phyloP scores from a whole-genome alignment of 495 filamentous ascomycete genomes.

The Aspergillus ellipticus region DNA sequence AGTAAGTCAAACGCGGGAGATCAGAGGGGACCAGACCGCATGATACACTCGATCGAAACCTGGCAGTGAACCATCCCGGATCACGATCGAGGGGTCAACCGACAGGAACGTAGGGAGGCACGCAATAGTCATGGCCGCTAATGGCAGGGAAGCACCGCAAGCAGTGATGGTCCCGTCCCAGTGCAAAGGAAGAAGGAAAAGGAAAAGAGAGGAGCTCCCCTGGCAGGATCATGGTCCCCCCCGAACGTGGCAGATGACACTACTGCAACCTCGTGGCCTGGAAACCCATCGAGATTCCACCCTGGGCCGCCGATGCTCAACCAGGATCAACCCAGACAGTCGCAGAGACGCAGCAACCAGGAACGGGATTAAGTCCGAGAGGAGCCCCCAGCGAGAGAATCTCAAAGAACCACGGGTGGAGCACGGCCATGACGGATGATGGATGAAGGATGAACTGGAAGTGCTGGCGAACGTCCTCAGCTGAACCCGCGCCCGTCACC shows the following conservation, averaged over 20 bases:
- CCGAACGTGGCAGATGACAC: constrained; percentile 3
- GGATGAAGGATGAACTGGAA: no score
- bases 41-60: not conserved
- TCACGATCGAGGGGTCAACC: not conserved
- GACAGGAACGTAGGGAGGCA: no score
- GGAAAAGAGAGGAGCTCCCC: not conserved
- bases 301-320: not conserved
- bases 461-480: constrained; percentile 13
- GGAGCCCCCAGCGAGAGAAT: not conserved
- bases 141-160: no score
- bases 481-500: constrained; percentile 14
- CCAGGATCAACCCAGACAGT: not conserved
- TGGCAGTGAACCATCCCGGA: not conserved
- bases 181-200: not conserved
- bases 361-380: not conserved
- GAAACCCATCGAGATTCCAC: not conserved
- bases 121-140: no score
- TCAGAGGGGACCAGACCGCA: not conserved
- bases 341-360: not conserved
- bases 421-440: no score
- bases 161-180: not conserved
- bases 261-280: not conserved
- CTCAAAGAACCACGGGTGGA: not conserved
- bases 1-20: not conserved
- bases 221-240: not conserved